A percentile compares a stretch with the other conserved stretches of the same genome.
These are phyloP conservation scores for Radiomyces spectabilis DNA, from an alignment of 192 early-diverging fungal genomes.

Conservation along the genomic window DNA sequence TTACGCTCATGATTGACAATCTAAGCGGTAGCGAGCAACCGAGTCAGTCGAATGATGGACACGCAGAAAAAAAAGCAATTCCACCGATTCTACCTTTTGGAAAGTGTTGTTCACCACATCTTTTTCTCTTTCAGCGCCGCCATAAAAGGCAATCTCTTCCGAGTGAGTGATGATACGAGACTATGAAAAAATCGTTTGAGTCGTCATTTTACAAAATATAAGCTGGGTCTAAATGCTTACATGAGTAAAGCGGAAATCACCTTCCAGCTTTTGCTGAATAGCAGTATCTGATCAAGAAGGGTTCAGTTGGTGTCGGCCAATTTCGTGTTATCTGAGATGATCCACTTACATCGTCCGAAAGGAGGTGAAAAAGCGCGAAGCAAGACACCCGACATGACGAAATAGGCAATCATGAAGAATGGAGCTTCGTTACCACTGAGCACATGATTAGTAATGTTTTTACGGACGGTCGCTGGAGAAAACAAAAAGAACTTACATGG, in stretches of 20 bases:
- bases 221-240: no score
- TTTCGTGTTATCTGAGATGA: not conserved
- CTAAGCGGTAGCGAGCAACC: not conserved
- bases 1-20: slow-evolving; percentile 48
- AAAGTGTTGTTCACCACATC: slow-evolving; percentile 59
- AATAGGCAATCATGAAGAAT: slow-evolving; percentile 53
- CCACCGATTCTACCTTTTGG: slow-evolving; percentile 30
- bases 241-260: slow-evolving; percentile 77
- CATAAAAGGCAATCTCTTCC: slow-evolving; percentile 76
- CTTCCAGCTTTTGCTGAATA: slow-evolving; percentile 68
- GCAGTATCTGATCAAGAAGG: slow-evolving; percentile 47
- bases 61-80: not conserved
- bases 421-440: slow-evolving; percentile 43
- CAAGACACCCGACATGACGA: slow-evolving; percentile 52
- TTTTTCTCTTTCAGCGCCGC: slow-evolving; percentile 61
- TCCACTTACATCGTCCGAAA: slow-evolving; percentile 60
- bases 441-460: not conserved
- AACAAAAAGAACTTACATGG: slow-evolving; percentile 37
- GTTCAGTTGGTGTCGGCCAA: not conserved
- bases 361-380: slow-evolving; percentile 70
- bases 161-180: slow-evolving; percentile 79
- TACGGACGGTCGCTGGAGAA: no score
- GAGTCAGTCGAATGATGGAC: not conserved
- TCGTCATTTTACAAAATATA: not conserved
- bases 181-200: slow-evolving; percentile 11